Evolutionary conservation across 352 stramenopile species (phyloP).

Genomic region (Phytophthora podocarpi): DNA sequence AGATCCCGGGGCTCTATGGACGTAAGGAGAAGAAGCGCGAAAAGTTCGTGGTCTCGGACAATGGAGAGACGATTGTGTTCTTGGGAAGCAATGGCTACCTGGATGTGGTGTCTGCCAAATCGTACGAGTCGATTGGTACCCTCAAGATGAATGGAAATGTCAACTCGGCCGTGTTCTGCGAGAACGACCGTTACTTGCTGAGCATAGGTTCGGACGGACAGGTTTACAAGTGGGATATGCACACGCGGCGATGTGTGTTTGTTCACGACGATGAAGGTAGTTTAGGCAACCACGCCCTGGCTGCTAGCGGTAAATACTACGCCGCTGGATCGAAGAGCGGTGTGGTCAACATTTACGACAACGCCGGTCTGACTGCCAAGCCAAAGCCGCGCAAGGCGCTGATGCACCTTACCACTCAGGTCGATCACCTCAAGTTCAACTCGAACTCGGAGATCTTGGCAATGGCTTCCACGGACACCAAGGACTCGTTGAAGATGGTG

Average conservation of each 20-base stretch:
- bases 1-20: slow-evolving; percentile 89
- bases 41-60: slow-evolving; percentile 89
- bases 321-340: slow-evolving; percentile 96
- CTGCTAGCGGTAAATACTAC: slow-evolving; percentile 79
- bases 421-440: slow-evolving; percentile 93
- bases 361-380: slow-evolving; percentile 50
- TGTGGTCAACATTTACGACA: slow-evolving; percentile 98
- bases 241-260: slow-evolving; percentile 81
- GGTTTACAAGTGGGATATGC: slow-evolving; percentile 97
- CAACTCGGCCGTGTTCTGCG: slow-evolving; percentile 89
- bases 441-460: slow-evolving; percentile 94
- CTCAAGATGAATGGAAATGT: slow-evolving; percentile 98
- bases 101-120: slow-evolving; percentile 90
- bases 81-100: slow-evolving; percentile 96
- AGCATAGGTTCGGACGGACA: slow-evolving; percentile 95
- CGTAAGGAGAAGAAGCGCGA: slow-evolving; percentile 93
- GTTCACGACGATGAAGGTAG: slow-evolving; percentile 87
- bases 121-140: slow-evolving; percentile 92
- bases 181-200: slow-evolving; percentile 92
- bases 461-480: slow-evolving; percentile 91
- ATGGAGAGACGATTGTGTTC: slow-evolving; percentile 93
- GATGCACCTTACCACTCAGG: slow-evolving; percentile 96
- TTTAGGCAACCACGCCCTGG: slow-evolving; percentile 81
- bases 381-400: slow-evolving; percentile 92
- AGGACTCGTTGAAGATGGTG: slow-evolving; percentile 95